Conservation (phyloP, 805 yeast species). For the Maudiozyma barnettii region DNA sequence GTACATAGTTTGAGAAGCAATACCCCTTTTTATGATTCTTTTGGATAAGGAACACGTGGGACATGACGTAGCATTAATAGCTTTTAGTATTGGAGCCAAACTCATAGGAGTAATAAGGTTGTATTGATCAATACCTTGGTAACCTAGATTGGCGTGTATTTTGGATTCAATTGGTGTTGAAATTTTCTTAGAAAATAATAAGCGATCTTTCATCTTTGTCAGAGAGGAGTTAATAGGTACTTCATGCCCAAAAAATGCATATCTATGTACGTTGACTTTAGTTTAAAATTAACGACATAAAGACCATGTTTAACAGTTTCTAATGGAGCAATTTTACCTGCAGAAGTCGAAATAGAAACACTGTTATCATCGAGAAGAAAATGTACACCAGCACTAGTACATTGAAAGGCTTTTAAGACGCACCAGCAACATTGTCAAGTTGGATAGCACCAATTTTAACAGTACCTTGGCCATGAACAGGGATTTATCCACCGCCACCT, state of each 20-base stretch:
- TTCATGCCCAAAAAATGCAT: not conserved
- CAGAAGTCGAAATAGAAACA: not conserved
- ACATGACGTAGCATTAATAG: not conserved
- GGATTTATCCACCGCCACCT: slow-evolving; percentile 2
- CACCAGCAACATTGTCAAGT: slow-evolving; percentile 1
- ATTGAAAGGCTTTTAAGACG: slow-evolving; percentile 1
- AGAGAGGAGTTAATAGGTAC: not conserved
- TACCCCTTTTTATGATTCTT: slow-evolving; percentile 7
- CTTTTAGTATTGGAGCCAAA: not conserved
- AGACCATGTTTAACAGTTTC: slow-evolving; percentile 6
- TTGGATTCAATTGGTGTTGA: not conserved
- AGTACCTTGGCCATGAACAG: slow-evolving; percentile 1
- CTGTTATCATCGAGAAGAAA: not conserved
- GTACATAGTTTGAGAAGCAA: not conserved
- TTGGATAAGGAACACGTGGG: slow-evolving; percentile 3
- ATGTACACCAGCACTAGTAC: not conserved
- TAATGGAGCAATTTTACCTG: not conserved
- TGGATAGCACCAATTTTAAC: not conserved
- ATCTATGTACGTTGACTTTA: not conserved
- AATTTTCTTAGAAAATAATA: not conserved
- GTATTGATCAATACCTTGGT: not conserved
- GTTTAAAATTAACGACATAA: not conserved
- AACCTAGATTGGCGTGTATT: slow-evolving; percentile 1
- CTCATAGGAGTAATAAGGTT: not conserved
- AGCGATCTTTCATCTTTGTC: not conserved